Evolutionary conservation across 2,329 filamentous ascomycete species (phyloP).

Genomic region (Exophiala xenobiotica): DNA sequence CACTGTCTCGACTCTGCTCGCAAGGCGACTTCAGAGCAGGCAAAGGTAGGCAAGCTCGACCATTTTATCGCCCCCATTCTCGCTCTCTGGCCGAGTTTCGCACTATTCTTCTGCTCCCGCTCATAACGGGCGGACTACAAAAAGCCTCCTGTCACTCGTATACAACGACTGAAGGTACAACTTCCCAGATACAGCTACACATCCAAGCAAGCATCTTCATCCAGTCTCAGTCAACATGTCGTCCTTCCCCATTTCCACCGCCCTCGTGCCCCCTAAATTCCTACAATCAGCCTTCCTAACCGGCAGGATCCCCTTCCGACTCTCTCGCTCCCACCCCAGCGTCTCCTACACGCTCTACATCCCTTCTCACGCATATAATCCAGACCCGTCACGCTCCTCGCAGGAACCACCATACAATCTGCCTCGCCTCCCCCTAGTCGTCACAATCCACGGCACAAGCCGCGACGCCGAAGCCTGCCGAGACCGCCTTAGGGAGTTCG

Average conservation of each 20-base stretch:
- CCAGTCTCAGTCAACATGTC: no score
- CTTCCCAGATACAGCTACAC: no score
- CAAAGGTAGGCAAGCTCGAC: no score
- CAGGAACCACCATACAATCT: neutral
- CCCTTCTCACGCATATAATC: slow-evolving; percentile 4
- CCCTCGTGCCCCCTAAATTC: slow-evolving; percentile 22
- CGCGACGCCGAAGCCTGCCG: slow-evolving; percentile 23
- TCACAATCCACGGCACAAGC: slow-evolving; percentile 36
- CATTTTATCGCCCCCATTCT: no score
- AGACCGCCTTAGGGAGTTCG: slow-evolving; percentile 26
- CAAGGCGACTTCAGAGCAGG: no score
- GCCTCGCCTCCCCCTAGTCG: slow-evolving; percentile 32
- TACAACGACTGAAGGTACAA: no score
- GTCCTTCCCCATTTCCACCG: neutral
- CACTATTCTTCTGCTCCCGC: neutral
- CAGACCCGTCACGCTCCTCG: neutral
- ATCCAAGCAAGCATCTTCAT: no score
- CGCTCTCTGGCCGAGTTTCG: neutral
- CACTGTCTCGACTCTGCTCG: no score
- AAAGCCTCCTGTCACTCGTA: neutral
- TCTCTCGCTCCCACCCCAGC: neutral
- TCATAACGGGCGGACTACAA: neutral
- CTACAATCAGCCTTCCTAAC: slow-evolving; percentile 32
- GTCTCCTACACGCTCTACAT: slow-evolving; percentile 9
- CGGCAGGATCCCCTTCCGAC: slow-evolving; percentile 26